Evolutionary conservation across 129 eudicot species (phyloP).

Genomic region (Chrysanthemum seticuspe): DNA sequence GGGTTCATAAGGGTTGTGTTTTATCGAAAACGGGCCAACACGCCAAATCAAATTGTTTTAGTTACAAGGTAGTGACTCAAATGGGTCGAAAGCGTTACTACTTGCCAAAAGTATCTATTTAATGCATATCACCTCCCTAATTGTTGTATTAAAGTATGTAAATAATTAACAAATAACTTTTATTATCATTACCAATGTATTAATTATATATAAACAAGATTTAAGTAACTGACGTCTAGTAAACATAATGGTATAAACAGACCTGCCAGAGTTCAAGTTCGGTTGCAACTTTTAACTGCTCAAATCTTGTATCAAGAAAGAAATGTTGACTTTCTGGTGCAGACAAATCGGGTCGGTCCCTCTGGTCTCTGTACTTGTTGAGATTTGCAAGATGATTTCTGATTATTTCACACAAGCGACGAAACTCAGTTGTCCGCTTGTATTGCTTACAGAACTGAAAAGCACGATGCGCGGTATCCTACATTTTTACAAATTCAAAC

Average conservation of each 20-base stretch:
- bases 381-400: slow-evolving; percentile 40
- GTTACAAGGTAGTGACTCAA: too few relatives aligned
- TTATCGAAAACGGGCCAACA: too few relatives aligned
- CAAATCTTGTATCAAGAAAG: slow-evolving; percentile 80
- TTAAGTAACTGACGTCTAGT: too few relatives aligned
- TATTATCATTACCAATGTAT: too few relatives aligned
- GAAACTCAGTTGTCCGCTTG: slow-evolving; percentile 71
- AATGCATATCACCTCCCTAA: too few relatives aligned
- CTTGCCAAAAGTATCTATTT: too few relatives aligned
- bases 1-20: too few relatives aligned
- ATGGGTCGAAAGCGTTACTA: too few relatives aligned
- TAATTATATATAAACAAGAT: too few relatives aligned
- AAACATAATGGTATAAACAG: background rate
- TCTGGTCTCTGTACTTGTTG: slow-evolving; percentile 71
- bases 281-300: slow-evolving; percentile 80
- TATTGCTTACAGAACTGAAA: slow-evolving; percentile 58
- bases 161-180: too few relatives aligned
- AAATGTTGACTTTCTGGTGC: slow-evolving; percentile 78
- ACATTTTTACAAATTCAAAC: background rate
- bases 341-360: slow-evolving; percentile 76
- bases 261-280: slow-evolving; percentile 95
- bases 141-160: too few relatives aligned
- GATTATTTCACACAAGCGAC: slow-evolving; percentile 63
- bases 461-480: slow-evolving; percentile 54
- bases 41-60: too few relatives aligned